These are phyloP conservation scores for Lasiodiplodia sp. DNA, from an alignment of 2,329 filamentous ascomycete genomes.

Conservation along the genomic window DNA sequence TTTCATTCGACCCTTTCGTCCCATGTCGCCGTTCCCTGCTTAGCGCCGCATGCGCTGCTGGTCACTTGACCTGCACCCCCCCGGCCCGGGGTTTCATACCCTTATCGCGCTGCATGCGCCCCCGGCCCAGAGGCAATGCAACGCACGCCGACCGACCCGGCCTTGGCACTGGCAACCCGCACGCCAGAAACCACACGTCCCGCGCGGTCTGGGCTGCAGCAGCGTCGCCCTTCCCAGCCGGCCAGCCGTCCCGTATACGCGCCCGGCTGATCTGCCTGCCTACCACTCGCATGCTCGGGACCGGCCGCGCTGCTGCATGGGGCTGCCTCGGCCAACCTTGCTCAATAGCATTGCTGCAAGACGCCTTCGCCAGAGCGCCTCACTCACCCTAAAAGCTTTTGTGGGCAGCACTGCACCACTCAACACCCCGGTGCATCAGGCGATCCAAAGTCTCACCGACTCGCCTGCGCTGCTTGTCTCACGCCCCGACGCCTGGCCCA, in stretches of 20 bases:
- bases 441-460: conserved; percentile 24
- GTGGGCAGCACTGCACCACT: conserved; percentile 8
- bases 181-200: background rate
- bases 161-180: conserved; percentile 9
- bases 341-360: conserved; percentile 25
- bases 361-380: conserved; percentile 27
- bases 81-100: conserved; percentile 26
- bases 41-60: conserved; percentile 62
- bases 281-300: conserved; percentile 31
- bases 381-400: conserved; percentile 25
- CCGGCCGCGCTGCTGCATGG: conserved; percentile 28
- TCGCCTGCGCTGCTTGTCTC: conserved; percentile 19
- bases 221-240: conserved; percentile 16
- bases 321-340: conserved; percentile 17
- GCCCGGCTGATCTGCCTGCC: conserved; percentile 30
- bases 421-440: conserved; percentile 17
- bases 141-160: conserved; percentile 16
- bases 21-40: conserved; percentile 37
- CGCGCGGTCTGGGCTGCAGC: conserved; percentile 18
- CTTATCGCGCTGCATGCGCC: conserved; percentile 27
- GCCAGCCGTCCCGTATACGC: conserved; percentile 29
- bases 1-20: conserved; percentile 40
- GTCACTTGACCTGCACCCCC: conserved; percentile 65
- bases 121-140: conserved; percentile 23
- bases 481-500: conserved; percentile 22